phyloP scores from a whole-genome alignment of 2,329 filamentous ascomycete genomes.

The Aureobasidium sp. region DNA sequence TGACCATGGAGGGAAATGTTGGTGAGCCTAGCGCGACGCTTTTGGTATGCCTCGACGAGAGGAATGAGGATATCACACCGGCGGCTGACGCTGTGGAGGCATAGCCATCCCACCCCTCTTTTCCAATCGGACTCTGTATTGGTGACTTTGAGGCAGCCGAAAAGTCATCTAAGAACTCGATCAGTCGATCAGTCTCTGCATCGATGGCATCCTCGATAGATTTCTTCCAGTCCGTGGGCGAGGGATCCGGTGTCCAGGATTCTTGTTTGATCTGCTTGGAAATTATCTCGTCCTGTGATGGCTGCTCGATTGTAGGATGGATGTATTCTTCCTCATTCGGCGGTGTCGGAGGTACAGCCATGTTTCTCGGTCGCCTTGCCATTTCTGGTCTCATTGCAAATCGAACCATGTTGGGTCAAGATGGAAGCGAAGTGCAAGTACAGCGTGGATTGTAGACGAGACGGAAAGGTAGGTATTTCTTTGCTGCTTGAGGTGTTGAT shows the following conservation, averaged over 20 bases:
- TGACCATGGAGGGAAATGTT: neutral
- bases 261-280: neutral
- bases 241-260: neutral
- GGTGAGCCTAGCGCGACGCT: neutral
- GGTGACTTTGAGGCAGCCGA: neutral
- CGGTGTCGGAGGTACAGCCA: neutral
- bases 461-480: neutral
- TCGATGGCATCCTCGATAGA: neutral
- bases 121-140: neutral
- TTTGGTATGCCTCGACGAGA: neutral
- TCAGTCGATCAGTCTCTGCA: neutral
- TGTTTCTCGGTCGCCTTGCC: neutral
- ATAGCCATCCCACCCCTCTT: neutral
- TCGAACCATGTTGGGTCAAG: neutral
- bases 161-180: conserved; percentile 1
- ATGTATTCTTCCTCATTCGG: neutral
- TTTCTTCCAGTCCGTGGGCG: neutral
- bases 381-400: neutral
- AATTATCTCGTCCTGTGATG: neutral
- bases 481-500: neutral
- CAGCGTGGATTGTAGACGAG: neutral
- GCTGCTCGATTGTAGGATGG: neutral
- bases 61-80: neutral
- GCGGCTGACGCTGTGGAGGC: neutral
- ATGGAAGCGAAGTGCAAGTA: neutral